Evolutionary conservation across 2,329 filamentous ascomycete species (phyloP), one percentile per base, ranked within the genome.

Genomic region (Talaromyces sp.): DNA sequence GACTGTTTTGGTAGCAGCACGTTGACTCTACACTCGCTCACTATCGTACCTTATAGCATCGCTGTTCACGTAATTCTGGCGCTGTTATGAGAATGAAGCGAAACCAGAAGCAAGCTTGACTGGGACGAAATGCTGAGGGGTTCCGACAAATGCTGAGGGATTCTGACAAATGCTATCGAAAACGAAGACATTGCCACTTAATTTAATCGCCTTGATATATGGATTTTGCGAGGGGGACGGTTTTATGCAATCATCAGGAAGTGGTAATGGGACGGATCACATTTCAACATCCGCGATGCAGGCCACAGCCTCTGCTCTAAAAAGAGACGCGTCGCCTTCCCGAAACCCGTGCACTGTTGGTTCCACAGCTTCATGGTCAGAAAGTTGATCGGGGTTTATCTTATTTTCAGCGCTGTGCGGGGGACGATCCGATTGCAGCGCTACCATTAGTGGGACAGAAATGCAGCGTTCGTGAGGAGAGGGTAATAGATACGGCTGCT

Each of bases 271-370:
- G 67, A 71, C 66, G 65, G 64, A 69, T 72, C 70, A 72, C 68
- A 70, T 72, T 66, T 63, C 64, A 63, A 62, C 59, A 63, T 61
- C 63, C 66, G 62, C 65, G 64, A 65, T 65, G 64, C 68, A 69
- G 65, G 60, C 62, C 60, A 62, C 26, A 29, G 19, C 27, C 26
- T 21, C 24, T 26, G 49, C 13, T 52, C 49, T 52, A 52, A 52
- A 29, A 29, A 29, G 11, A 26, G 49, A 52, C 31, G 49, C 49
- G 26, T 52, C 26, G 24, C 49, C 49, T 52, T 6, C 24, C 49
- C 49, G 49, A 52, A 35, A 52, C 31, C 49, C 49, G 49, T 29
- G 49, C 49, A 19, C 26, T 52, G 49, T 17, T 52, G 49, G 49
- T 52, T 29, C 49, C 49, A 52, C 49, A 52, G 9, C 13, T 29